A percentile compares a stretch with the other conserved stretches of the same genome.
These are phyloP conservation scores for Lotmaria passim DNA, from an alignment of 208 protist species.

Conservation along the genomic window DNA sequence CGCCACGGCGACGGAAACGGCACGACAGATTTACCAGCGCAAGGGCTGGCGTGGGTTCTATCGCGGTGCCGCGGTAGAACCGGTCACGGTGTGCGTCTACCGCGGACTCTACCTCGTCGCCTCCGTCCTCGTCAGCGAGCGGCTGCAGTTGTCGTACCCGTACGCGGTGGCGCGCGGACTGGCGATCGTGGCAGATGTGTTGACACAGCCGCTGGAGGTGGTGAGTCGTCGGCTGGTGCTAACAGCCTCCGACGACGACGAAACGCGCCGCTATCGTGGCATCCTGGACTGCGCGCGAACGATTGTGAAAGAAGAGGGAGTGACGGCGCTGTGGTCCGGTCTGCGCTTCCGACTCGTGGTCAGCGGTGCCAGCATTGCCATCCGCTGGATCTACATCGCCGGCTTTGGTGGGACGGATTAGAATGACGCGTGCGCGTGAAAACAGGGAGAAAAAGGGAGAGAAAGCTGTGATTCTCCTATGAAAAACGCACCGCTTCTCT, in stretches of 20 bases:
- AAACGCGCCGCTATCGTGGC: constrained; percentile 47
- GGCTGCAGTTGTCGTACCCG: constrained; percentile 50
- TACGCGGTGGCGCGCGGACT: constrained; percentile 57
- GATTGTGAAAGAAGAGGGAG: constrained; percentile 76
- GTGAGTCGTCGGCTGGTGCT: constrained; percentile 74
- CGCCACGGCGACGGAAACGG: constrained; percentile 54
- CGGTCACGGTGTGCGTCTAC: constrained; percentile 69
- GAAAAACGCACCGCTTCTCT: too few relatives aligned
- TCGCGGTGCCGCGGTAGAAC: constrained; percentile 59
- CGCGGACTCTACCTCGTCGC: constrained; percentile 60
- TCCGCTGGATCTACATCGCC: constrained; percentile 29
- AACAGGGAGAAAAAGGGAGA: too few relatives aligned
- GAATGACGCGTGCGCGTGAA: background rate
- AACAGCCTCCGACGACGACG: constrained; percentile 61
- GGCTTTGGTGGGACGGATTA: background rate
- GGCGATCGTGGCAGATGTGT: constrained; percentile 60
- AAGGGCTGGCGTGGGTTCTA: constrained; percentile 81
- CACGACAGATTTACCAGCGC: constrained; percentile 48
- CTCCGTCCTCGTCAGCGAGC: constrained; percentile 38
- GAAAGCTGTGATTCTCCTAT: too few relatives aligned
- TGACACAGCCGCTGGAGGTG: constrained; percentile 85
- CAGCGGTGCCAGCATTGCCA: constrained; percentile 35
- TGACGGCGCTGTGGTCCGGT: constrained; percentile 75
- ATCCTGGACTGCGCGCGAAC: constrained; percentile 70
- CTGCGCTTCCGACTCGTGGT: constrained; percentile 49